phyloP scores from a whole-genome alignment of 225 moss, liverwort and hornwort genomes.

The Pseudisothecium myosuroides region DNA sequence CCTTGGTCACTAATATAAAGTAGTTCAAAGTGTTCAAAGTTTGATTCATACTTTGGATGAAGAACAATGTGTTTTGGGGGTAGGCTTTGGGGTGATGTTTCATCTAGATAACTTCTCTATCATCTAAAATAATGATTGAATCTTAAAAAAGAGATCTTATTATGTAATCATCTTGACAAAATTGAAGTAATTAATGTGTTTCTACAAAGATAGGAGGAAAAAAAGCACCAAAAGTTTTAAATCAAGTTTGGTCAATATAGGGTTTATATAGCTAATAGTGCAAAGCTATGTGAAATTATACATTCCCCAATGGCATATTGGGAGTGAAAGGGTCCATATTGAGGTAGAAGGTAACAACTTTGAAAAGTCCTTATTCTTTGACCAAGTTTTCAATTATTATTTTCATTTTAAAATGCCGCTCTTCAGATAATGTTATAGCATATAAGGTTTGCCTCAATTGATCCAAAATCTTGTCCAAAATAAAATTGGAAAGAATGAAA shows the following conservation, averaged over 20 bases:
- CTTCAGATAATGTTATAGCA: not conserved
- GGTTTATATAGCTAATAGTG: rapidly evolving
- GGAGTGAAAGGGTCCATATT: not conserved
- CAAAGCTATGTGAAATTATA: not conserved
- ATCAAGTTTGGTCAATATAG: not conserved
- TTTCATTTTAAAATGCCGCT: not conserved
- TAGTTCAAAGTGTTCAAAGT: not conserved
- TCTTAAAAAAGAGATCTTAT: not conserved
- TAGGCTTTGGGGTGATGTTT: not conserved
- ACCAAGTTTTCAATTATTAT: too few species aligned
- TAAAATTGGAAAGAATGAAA: too few species aligned
- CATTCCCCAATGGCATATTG: not conserved
- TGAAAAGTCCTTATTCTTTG: not conserved
- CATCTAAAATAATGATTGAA: not conserved
- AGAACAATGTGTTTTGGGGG: not conserved
- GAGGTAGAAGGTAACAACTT: not conserved
- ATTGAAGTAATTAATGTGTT: not conserved
- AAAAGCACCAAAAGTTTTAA: not conserved
- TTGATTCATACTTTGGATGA: not conserved
- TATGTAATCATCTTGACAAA: not conserved
- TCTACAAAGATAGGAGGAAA: not conserved
- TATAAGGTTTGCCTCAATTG: not conserved
- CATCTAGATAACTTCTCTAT: not conserved
- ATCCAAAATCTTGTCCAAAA: too few species aligned
- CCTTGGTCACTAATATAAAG: not conserved